Conservation (phyloP, 768 basidiomycete species). For the Termitomyces sp. region DNA sequence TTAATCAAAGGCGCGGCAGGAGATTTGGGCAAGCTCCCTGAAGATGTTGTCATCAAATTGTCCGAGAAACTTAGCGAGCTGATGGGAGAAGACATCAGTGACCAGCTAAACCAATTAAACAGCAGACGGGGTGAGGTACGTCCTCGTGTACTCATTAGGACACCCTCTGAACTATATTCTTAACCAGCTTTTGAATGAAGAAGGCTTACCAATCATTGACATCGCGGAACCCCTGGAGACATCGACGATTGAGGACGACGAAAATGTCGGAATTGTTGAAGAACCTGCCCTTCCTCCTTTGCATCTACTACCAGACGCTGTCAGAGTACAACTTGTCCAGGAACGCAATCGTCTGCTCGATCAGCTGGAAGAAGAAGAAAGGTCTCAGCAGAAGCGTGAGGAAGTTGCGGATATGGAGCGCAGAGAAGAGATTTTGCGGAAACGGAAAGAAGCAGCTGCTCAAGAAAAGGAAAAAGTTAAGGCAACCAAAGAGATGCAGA, state of each 20-base stretch:
- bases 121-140: conserved; percentile 64
- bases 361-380: conserved; percentile 67
- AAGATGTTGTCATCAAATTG: conserved; percentile 46
- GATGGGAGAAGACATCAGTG: conserved; percentile 36
- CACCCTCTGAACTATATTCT: conserved; percentile 16
- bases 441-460: conserved; percentile 41
- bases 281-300: conserved; percentile 44
- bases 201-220: conserved; percentile 76
- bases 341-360: conserved; percentile 64
- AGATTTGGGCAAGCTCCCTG: conserved; percentile 27
- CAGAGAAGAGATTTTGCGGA: conserved; percentile 41
- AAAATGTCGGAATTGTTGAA: conserved; percentile 19
- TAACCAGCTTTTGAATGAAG: conserved; percentile 62
- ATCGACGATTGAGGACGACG: conserved; percentile 6
- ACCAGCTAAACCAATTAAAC: conserved; percentile 26
- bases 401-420: conserved; percentile 33
- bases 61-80: conserved; percentile 58
- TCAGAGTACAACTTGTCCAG: conserved; percentile 44
- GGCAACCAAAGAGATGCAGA: conserved; percentile 52
- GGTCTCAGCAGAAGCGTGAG: conserved; percentile 33
- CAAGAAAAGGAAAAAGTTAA: conserved; percentile 32
- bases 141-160: conserved; percentile 13
- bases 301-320: conserved; percentile 35
- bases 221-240: conserved; percentile 54
- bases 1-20: conserved; percentile 15